Evolutionary conservation across 2,329 filamentous ascomycete genomes (phyloP).

Genomic region (Fusarium protoensiforme): DNA sequence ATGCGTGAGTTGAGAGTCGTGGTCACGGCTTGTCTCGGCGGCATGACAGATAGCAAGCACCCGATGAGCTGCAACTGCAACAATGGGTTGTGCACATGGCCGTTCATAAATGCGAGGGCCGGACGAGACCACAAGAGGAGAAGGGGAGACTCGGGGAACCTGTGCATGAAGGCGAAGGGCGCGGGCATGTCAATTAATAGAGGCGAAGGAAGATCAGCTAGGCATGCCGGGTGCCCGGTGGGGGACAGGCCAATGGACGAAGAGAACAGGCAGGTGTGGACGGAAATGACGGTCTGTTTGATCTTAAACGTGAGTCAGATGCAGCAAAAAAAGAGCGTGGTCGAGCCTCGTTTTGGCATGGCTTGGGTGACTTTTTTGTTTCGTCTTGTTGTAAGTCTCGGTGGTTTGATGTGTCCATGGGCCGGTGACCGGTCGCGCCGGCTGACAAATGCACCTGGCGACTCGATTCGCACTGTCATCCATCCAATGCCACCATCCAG

Average conservation of each 20-base stretch:
- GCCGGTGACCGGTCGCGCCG: conserved; percentile 22
- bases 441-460: conserved; percentile 42
- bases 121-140: background rate
- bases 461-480: conserved; percentile 33
- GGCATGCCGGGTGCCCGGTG: background rate
- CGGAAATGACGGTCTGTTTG: background rate
- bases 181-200: conserved; percentile 40
- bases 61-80: background rate
- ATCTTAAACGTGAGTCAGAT: conserved; percentile 14
- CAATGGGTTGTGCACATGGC: background rate
- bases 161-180: conserved; percentile 34
- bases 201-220: conserved; percentile 16
- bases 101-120: conserved; percentile 1
- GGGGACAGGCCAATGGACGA: background rate
- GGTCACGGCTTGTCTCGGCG: background rate
- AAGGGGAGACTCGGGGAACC: conserved; percentile 18
- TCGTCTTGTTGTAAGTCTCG: conserved; percentile 25
- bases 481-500: conserved; percentile 3
- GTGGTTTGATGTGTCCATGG: background rate
- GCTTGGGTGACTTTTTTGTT: conserved; percentile 27
- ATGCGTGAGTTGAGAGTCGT: background rate
- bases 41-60: background rate
- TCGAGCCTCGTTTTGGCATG: conserved; percentile 26
- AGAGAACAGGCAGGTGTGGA: background rate
- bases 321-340: background rate